Conservation (phyloP, 345 rosid genomes). For the Gynandropsis gynandra region DNA sequence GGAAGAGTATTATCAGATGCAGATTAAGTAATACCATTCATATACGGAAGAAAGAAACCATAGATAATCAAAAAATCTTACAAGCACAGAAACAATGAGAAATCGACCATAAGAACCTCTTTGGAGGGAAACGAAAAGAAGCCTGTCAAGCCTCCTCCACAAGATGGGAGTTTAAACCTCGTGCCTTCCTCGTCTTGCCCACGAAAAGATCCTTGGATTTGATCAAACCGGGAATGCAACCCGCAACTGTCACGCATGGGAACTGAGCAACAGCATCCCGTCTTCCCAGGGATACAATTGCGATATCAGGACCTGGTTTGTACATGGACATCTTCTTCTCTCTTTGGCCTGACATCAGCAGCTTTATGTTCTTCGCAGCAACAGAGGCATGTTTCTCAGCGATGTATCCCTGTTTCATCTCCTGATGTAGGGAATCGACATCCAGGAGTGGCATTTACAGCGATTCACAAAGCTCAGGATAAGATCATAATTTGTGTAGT, state of each 20-base stretch:
- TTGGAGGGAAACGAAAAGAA: no score
- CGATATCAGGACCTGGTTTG: conserved; percentile 37
- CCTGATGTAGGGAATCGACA: conserved; percentile 34
- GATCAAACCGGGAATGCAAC: conserved; percentile 66
- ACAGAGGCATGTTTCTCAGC: conserved; percentile 62
- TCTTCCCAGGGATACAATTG: conserved; percentile 71
- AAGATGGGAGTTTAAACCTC: conserved; percentile 37
- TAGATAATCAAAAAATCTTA: no score
- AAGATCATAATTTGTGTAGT: no score
- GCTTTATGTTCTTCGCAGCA: conserved; percentile 64
- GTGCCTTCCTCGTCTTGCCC: conserved; percentile 56
- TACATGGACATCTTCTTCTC: conserved; percentile 50
- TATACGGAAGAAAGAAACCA: no score
- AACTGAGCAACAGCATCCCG: conserved; percentile 67
- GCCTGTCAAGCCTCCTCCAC: background rate
- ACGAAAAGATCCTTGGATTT: conserved; percentile 73
- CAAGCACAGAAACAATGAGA: no score
- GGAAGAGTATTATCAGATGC: no score
- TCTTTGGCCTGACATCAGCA: conserved; percentile 41
- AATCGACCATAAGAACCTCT: no score
- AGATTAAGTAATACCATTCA: no score
- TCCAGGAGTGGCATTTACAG: no score
- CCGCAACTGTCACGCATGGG: conserved; percentile 51
- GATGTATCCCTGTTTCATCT: conserved; percentile 67
- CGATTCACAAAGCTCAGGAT: no score